These are phyloP conservation scores for Emericellopsis atlantica DNA, from an alignment of 2,329 filamentous ascomycete genomes.

Conservation along the genomic window DNA sequence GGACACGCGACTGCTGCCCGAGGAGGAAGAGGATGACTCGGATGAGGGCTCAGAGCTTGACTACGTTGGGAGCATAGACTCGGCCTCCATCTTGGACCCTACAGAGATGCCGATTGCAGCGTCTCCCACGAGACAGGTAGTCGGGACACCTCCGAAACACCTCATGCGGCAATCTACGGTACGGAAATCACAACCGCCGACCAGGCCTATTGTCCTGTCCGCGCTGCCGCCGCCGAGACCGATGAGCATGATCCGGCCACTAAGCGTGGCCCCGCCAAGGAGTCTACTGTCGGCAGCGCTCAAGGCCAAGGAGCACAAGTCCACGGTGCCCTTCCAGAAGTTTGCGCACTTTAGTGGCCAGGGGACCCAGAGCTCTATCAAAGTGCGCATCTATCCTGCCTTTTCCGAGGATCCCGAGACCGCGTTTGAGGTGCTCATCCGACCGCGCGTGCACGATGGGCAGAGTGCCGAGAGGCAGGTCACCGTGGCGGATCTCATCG, in stretches of 20 bases:
- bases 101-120: constrained; percentile 45
- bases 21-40: constrained; percentile 46
- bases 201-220: constrained; percentile 44
- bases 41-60: constrained; percentile 51
- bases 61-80: constrained; percentile 57
- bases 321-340: constrained; percentile 60
- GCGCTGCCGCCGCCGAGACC: constrained; percentile 61
- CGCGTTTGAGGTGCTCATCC: constrained; percentile 60
- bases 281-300: constrained; percentile 62
- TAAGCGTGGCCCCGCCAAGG: constrained; percentile 56
- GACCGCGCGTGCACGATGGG: constrained; percentile 56
- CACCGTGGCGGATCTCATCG: constrained; percentile 70
- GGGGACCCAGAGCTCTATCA: constrained; percentile 64
- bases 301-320: constrained; percentile 57
- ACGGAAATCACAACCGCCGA: constrained; percentile 44
- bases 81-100: constrained; percentile 56
- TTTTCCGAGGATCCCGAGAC: constrained; percentile 53
- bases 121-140: constrained; percentile 42
- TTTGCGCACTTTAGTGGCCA: constrained; percentile 69
- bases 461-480: constrained; percentile 48
- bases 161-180: constrained; percentile 51
- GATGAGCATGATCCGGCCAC: constrained; percentile 46
- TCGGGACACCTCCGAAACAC: constrained; percentile 51
- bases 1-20: constrained; percentile 39
- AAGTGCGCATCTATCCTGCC: constrained; percentile 65